phyloP scores from a whole-genome alignment of 495 filamentous ascomycete genomes.

The Aspergillus incahuasiensis region DNA sequence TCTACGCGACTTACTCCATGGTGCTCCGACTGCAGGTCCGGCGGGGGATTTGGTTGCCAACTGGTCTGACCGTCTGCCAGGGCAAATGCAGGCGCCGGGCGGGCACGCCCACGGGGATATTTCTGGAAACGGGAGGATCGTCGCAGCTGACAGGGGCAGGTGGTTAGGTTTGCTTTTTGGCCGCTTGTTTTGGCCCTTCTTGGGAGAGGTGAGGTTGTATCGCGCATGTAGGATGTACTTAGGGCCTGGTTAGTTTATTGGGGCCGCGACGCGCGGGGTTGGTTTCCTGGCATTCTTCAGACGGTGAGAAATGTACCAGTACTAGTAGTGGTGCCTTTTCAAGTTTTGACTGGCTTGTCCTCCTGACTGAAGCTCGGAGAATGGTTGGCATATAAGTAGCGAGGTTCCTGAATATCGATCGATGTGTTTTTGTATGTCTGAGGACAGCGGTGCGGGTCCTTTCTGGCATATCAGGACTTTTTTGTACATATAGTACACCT shows the following conservation, averaged over 20 bases:
- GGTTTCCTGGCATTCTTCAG: not conserved
- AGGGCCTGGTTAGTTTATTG: not conserved
- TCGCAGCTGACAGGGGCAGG: not conserved
- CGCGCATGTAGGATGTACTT: not conserved
- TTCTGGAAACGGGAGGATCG: not conserved
- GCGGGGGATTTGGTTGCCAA: not conserved
- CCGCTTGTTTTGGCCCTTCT: not conserved
- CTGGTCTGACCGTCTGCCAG: not conserved
- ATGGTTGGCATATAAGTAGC: not conserved
- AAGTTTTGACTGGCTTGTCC: not conserved
- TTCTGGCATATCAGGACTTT: not conserved
- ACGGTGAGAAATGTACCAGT: not conserved
- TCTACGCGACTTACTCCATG: not conserved
- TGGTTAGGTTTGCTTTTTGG: not conserved
- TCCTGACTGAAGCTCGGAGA: not conserved
- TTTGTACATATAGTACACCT: slow-evolving; percentile 3
- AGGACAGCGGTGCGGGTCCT: not conserved
- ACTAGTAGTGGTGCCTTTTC: not conserved
- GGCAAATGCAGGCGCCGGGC: not conserved
- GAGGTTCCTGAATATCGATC: slow-evolving; percentile 3
- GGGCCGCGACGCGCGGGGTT: not conserved
- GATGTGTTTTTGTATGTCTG: not conserved
- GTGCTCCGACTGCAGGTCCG: not conserved
- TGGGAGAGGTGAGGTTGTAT: not conserved
- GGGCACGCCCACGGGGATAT: not conserved